Percentiles rank a stretch among this genome's conserved stretches.
phyloP scores from a whole-genome alignment of 2,329 filamentous ascomycete genomes.

The Neonectria coccinea region DNA sequence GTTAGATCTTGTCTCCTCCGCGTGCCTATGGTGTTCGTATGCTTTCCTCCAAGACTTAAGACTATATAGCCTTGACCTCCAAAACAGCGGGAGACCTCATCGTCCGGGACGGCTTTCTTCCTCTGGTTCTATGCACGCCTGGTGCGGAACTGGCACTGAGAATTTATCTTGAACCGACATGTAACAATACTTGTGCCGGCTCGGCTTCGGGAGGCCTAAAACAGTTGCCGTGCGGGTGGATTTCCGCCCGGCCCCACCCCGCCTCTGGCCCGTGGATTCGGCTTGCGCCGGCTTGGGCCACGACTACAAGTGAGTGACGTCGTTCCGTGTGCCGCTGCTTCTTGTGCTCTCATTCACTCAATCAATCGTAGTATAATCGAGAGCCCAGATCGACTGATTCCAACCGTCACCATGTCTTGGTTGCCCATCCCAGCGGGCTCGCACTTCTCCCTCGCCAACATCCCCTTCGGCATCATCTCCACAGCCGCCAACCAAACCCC shows the following conservation, averaged over 20 bases:
- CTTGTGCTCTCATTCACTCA: not conserved
- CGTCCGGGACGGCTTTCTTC: no score
- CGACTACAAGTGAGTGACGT: constrained; percentile 17
- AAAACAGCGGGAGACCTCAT: no score
- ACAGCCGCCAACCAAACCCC: constrained; percentile 66
- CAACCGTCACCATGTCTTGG: constrained; percentile 44
- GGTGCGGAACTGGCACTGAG: no score
- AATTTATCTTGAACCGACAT: not conserved
- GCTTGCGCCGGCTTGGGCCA: constrained; percentile 20
- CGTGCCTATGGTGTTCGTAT: no score
- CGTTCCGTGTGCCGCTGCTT: constrained; percentile 3
- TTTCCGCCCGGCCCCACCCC: constrained; percentile 30
- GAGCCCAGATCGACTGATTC: not conserved
- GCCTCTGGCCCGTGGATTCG: constrained; percentile 14
- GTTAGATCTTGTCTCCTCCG: no score
- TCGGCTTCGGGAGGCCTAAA: constrained; percentile 17
- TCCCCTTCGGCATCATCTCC: constrained; percentile 86
- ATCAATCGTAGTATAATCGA: not conserved
- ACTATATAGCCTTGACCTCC: no score
- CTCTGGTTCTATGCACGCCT: no score
- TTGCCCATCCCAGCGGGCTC: constrained; percentile 50
- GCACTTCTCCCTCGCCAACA: constrained; percentile 72
- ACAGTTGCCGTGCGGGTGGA: constrained; percentile 19
- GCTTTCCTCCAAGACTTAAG: no score
- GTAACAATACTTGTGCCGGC: not conserved